Percentiles rank a stretch among this genome's conserved stretches.
phyloP scores from a whole-genome alignment of 2,329 filamentous ascomycete species.

The Alternaria sp. region DNA sequence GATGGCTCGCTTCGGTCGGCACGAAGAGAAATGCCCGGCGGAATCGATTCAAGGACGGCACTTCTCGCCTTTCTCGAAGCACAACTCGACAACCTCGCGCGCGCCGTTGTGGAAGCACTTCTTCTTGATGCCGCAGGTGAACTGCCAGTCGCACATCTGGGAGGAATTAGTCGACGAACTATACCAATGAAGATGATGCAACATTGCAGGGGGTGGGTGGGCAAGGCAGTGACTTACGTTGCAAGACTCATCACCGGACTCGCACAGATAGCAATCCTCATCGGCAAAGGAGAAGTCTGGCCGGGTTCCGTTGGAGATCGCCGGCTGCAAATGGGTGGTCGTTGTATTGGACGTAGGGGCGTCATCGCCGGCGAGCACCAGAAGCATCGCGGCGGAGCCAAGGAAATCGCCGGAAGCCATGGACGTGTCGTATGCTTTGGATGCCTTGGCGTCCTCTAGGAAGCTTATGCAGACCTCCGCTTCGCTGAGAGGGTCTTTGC shows the following conservation, averaged over 20 bases:
- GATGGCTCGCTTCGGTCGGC: too few relatives aligned
- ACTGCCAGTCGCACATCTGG: conserved; percentile 12
- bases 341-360: neutral
- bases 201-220: neutral
- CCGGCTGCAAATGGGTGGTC: neutral
- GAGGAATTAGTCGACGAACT: conserved; percentile 6
- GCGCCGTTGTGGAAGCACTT: conserved; percentile 10
- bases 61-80: conserved; percentile 13
- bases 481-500: neutral
- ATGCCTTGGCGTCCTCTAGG: neutral
- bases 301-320: neutral
- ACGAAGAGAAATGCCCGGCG: neutral
- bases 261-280: conserved; percentile 5
- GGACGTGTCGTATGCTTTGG: neutral
- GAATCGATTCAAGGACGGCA: neutral
- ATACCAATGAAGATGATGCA: neutral
- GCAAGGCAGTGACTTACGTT: conserved; percentile 1
- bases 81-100: conserved; percentile 9
- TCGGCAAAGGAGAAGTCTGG: conserved; percentile 1
- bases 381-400: neutral
- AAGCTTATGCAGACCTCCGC: neutral
- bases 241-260: neutral
- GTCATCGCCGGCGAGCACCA: neutral
- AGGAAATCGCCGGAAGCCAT: neutral
- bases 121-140: conserved; percentile 17